Evolutionary conservation across 108 stramenopile species (phyloP).

Genomic region (Cyclostephanos tholiformis): DNA sequence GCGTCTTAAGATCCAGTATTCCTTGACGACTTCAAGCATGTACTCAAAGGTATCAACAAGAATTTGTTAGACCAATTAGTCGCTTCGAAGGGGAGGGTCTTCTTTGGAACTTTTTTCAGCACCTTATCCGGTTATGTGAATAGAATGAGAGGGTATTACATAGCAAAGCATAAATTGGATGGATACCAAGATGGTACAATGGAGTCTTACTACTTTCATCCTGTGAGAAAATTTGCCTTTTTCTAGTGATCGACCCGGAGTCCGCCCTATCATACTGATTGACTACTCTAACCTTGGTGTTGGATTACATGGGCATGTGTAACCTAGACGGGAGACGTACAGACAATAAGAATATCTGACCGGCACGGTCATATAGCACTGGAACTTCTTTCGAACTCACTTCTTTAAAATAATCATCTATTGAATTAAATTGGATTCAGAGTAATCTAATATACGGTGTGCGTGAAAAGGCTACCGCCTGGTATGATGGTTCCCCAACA

Average conservation of each 20-base stretch:
- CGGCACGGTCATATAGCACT: too few relatives aligned
- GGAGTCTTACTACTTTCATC: conserved; percentile 66
- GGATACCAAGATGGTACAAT: conserved; percentile 66
- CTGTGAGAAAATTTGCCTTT: conserved; percentile 6
- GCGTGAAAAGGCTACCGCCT: too few relatives aligned
- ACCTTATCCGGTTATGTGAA: conserved; percentile 88
- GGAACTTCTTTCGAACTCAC: too few relatives aligned
- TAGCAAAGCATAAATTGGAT: conserved; percentile 55
- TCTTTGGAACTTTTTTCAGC: conserved; percentile 81
- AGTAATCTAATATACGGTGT: too few relatives aligned
- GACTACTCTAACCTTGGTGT: neutral
- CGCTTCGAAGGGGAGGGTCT: conserved; percentile 69
- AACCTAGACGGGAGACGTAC: too few relatives aligned
- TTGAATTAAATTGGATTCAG: too few relatives aligned
- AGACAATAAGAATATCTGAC: too few relatives aligned
- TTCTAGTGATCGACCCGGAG: neutral
- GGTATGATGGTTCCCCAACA: too few relatives aligned
- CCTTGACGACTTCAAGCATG: conserved; percentile 72
- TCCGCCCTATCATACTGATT: neutral
- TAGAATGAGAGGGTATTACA: conserved; percentile 79
- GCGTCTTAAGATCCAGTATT: conserved; percentile 72
- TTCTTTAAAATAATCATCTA: too few relatives aligned
- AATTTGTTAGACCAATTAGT: conserved; percentile 89
- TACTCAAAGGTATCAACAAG: conserved; percentile 56
- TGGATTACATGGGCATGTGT: too few relatives aligned